A percentile compares a stretch with the other conserved stretches of the same genome.
These are phyloP conservation scores for Saccharomycopsis schoenii DNA, from an alignment of 805 yeast genomes.

Conservation along the genomic window DNA sequence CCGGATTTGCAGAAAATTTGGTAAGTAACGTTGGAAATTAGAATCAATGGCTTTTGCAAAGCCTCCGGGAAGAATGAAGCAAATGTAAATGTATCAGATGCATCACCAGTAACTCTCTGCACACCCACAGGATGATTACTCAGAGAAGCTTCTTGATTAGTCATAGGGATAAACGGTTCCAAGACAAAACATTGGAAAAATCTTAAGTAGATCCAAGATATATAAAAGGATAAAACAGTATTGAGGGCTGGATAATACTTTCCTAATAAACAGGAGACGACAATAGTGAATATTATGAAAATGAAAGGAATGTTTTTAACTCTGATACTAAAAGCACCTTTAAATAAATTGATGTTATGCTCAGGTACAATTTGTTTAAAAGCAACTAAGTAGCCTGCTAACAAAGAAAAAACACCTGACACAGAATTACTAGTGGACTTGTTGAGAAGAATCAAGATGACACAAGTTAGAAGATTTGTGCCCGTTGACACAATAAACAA, in stretches of 20 bases:
- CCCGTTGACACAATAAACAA: conserved; percentile 37
- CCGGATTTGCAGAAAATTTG: conserved; percentile 33
- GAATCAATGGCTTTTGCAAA: conserved; percentile 35
- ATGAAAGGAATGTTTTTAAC: conserved; percentile 56
- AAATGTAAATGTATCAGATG: conserved; percentile 79
- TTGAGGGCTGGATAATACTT: conserved; percentile 14
- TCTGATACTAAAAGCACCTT: conserved; percentile 40
- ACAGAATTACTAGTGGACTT: conserved; percentile 28
- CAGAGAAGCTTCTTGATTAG: not conserved
- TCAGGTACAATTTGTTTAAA: conserved; percentile 59
- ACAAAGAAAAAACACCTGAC: conserved; percentile 44
- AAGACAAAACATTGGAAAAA: conserved; percentile 54
- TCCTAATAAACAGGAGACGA: conserved; percentile 22
- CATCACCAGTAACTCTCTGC: conserved; percentile 58
- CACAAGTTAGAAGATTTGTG: conserved; percentile 45
- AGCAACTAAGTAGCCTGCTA: conserved; percentile 51
- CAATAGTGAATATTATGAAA: conserved; percentile 23
- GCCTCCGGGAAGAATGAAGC: conserved; percentile 75
- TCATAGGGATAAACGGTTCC: conserved; percentile 45
- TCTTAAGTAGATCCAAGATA: conserved; percentile 69
- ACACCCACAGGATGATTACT: conserved; percentile 22
- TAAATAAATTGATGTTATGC: conserved; percentile 41
- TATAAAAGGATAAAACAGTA: conserved; percentile 39
- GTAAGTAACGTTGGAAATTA: conserved; percentile 38
- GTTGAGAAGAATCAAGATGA: conserved; percentile 11